Evolutionary conservation across 2,329 filamentous ascomycete species (phyloP).

Genomic region (Leptoxyphium fumago): DNA sequence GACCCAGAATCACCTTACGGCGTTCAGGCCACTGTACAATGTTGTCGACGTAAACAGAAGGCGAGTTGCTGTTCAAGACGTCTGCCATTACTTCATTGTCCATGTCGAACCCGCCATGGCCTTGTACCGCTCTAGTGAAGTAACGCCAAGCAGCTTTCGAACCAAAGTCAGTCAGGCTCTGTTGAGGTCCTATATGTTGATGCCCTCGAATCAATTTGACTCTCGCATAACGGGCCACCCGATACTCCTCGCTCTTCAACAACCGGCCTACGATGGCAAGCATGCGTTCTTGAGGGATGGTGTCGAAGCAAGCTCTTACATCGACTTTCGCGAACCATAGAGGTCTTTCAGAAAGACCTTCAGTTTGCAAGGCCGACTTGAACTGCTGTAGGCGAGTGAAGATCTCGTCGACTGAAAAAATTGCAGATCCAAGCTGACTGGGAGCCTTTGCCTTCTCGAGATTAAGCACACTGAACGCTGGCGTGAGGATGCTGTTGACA

Average conservation of each 20-base stretch:
- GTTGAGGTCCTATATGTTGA: slow-evolving; percentile 18
- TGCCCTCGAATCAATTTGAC: slow-evolving; percentile 37
- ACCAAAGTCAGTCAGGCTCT: slow-evolving; percentile 19
- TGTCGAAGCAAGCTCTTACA: slow-evolving; percentile 86
- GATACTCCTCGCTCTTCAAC: slow-evolving; percentile 48
- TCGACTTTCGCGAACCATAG: slow-evolving; percentile 89
- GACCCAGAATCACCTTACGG: slow-evolving; percentile 46
- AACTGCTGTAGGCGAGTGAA: slow-evolving; percentile 60
- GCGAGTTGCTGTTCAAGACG: slow-evolving; percentile 25
- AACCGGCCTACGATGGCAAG: slow-evolving; percentile 48
- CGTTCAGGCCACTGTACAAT: slow-evolving; percentile 43
- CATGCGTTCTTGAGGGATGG: slow-evolving; percentile 69
- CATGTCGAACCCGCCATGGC: slow-evolving; percentile 17
- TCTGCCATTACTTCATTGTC: slow-evolving; percentile 11
- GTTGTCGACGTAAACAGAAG: slow-evolving; percentile 66
- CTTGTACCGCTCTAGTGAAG: slow-evolving; percentile 24
- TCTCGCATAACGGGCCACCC: slow-evolving; percentile 59
- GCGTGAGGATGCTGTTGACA: slow-evolving; percentile 56
- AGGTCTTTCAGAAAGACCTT: slow-evolving; percentile 21
- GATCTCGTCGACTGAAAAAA: slow-evolving; percentile 72
- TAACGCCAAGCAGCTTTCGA: slow-evolving; percentile 24
- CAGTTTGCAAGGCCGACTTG: slow-evolving; percentile 33
- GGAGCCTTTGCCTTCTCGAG: slow-evolving; percentile 50
- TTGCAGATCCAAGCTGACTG: slow-evolving; percentile 54
- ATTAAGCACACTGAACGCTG: slow-evolving; percentile 62